Percentiles rank a stretch among this genome's conserved stretches.
Conservation (phyloP, 2,329 filamentous ascomycete genomes). For the Fusarium domesticum region DNA sequence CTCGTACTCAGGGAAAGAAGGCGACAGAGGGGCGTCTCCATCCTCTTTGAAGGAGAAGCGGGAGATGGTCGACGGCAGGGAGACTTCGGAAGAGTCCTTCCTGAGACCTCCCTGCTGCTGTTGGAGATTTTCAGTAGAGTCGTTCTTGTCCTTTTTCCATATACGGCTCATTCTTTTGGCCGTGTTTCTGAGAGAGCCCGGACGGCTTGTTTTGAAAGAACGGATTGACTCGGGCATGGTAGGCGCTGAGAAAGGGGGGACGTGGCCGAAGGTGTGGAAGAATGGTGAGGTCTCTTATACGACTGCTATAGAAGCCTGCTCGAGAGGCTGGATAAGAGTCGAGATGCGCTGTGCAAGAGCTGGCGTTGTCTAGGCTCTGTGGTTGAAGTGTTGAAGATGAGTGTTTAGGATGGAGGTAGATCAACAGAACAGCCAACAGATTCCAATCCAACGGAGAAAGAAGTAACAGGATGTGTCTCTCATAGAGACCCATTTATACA, state of each 20-base stretch:
- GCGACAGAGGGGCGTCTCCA: constrained; percentile 4
- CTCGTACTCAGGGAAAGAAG: not conserved
- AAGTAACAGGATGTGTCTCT: not conserved
- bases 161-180: constrained; percentile 22
- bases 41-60: constrained; percentile 15
- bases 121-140: constrained; percentile 6
- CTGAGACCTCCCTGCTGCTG: not conserved
- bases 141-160: constrained; percentile 16
- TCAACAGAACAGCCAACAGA: not conserved
- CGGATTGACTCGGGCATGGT: constrained; percentile 18
- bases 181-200: constrained; percentile 12
- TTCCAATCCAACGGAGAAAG: constrained; percentile 1
- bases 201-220: constrained; percentile 15
- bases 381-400: no score
- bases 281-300: not conserved
- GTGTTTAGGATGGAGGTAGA: no score
- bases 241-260: not conserved
- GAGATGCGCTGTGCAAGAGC: not conserved
- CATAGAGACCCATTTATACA: constrained; percentile 15
- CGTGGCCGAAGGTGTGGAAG: not conserved
- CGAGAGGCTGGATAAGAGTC: not conserved
- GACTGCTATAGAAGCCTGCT: no score
- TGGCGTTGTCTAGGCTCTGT: no score
- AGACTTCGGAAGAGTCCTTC: constrained; percentile 12
- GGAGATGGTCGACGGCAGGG: constrained; percentile 13